Base-by-base conservation (phyloP, 1,284 basidiomycete genomes). In the Rhodotorula sp. region DNA sequence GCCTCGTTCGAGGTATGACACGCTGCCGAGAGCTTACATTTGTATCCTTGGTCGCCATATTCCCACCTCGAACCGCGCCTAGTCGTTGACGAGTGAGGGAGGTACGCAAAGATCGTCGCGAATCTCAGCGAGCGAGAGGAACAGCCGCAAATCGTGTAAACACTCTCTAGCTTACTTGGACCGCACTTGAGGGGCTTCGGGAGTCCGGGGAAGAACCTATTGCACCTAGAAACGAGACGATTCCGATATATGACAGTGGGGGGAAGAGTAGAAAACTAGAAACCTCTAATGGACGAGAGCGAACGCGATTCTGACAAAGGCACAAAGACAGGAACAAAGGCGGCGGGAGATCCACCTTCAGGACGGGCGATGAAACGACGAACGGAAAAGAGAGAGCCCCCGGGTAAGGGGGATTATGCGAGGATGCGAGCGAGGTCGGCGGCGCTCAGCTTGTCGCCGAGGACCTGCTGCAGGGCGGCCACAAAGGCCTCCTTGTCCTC, bases 401-500 rank as follows among this genome's bases (percentile, higher is more conserved):
- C 38, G 38, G 38, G 38, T 43, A 2, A 43, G 38, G 38, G 10
- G 38, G 38, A 10, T 43, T 60, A 60, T 43, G 58, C 58, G 43
- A 60, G 58, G 31, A 60, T 60, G 58, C 58, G 58, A 21, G 74
- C 71, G n/a, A 75, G 31, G 28, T 73, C 67, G 23, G 72, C 74
- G n/a, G 70, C 60, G 23, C 52, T 50, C 60, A 76, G 64, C 56
- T 64, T 62, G 21, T 70, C 68, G 52, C 72, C 70, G 48, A 70
- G 68, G 3, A 68, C 73, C 19, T 66, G 67, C 67, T 70, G 71
- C 60, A 78, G 63, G 45, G 72, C 76, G 64, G 75, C 73, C 45
- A 73, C 59, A 34, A 78, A 68, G 8, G 73, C 75, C 23, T 62
- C 49, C 21, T 66, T 52, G 68, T 78, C 77, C 60, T 77, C 77